Conservation (phyloP, 2,329 filamentous ascomycete species). For the Sclerotinia borealis region DNA sequence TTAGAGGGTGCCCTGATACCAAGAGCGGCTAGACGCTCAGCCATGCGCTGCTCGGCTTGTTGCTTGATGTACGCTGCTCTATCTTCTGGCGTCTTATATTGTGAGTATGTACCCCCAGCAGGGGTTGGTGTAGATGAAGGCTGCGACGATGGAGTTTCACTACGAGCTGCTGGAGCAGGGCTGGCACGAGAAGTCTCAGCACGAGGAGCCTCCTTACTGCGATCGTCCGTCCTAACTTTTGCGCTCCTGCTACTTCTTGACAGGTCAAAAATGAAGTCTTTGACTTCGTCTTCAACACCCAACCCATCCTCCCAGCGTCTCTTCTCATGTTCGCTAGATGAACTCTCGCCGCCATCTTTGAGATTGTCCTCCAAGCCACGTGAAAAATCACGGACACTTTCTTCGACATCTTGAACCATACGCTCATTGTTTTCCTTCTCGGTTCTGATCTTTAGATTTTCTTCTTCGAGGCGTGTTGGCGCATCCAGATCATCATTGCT, state of each 20-base stretch:
- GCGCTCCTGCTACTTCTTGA: slow-evolving; percentile 78
- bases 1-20: slow-evolving; percentile 82
- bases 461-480: slow-evolving; percentile 80
- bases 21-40: slow-evolving; percentile 86
- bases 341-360: slow-evolving; percentile 71
- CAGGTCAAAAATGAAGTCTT: slow-evolving; percentile 96
- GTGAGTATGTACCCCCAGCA: slow-evolving; percentile 62
- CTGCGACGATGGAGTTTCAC: slow-evolving; percentile 40
- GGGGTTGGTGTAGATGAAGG: slow-evolving; percentile 43
- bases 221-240: slow-evolving; percentile 57
- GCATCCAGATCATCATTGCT: slow-evolving; percentile 69
- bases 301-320: slow-evolving; percentile 94
- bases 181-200: slow-evolving; percentile 36
- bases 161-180: slow-evolving; percentile 33
- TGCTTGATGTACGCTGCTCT: slow-evolving; percentile 94
- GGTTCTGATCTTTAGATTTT: slow-evolving; percentile 70
- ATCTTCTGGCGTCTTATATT: slow-evolving; percentile 88
- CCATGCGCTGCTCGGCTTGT: slow-evolving; percentile 94
- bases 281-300: slow-evolving; percentile 92
- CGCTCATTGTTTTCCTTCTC: slow-evolving; percentile 93
- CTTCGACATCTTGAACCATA: slow-evolving; percentile 95
- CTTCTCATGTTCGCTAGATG: slow-evolving; percentile 79
- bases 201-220: slow-evolving; percentile 29
- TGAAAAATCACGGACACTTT: slow-evolving; percentile 86
- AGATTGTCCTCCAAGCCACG: slow-evolving; percentile 79